Evolutionary conservation across 805 yeast genomes (phyloP).

Genomic region (Metschnikowia gruessii): DNA sequence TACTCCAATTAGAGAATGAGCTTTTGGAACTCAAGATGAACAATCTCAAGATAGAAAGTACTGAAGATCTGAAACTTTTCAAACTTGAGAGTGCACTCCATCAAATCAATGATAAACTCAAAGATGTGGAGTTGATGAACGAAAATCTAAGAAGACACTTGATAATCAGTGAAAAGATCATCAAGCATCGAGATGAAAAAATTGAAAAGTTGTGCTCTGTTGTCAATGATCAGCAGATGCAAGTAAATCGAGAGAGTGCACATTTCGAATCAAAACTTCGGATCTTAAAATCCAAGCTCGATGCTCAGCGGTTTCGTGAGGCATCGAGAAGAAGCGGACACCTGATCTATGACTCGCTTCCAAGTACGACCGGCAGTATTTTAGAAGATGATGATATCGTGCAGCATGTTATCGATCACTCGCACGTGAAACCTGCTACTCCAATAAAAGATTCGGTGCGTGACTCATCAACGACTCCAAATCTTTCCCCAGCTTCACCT

Average conservation of each 20-base stretch:
- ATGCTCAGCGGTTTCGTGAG: conserved; percentile 16
- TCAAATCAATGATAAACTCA: conserved; percentile 55
- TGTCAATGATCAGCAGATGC: conserved; percentile 48
- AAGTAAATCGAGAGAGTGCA: conserved; percentile 47
- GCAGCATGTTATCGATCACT: conserved; percentile 1
- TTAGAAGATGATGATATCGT: conserved; percentile 5
- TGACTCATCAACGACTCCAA: conserved; percentile 1
- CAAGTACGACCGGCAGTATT: conserved; percentile 6
- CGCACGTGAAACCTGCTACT: background rate
- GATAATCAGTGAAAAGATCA: conserved; percentile 50
- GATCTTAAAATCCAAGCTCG: conserved; percentile 16
- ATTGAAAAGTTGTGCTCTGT: conserved; percentile 52
- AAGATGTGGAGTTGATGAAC: conserved; percentile 63
- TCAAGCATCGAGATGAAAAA: conserved; percentile 55
- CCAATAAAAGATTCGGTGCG: conserved; percentile 1
- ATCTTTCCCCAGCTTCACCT: conserved; percentile 25
- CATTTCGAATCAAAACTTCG: conserved; percentile 47
- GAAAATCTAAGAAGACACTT: conserved; percentile 54
- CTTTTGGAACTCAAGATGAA: conserved; percentile 18
- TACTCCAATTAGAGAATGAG: conserved; percentile 19
- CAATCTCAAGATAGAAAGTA: conserved; percentile 29
- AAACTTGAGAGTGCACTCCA: conserved; percentile 57
- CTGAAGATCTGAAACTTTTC: conserved; percentile 48
- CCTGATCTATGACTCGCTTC: conserved; percentile 6
- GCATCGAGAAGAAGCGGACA: conserved; percentile 13